Conservation (phyloP, 352 stramenopile genomes). For the Phytophthora pluvialis region DNA sequence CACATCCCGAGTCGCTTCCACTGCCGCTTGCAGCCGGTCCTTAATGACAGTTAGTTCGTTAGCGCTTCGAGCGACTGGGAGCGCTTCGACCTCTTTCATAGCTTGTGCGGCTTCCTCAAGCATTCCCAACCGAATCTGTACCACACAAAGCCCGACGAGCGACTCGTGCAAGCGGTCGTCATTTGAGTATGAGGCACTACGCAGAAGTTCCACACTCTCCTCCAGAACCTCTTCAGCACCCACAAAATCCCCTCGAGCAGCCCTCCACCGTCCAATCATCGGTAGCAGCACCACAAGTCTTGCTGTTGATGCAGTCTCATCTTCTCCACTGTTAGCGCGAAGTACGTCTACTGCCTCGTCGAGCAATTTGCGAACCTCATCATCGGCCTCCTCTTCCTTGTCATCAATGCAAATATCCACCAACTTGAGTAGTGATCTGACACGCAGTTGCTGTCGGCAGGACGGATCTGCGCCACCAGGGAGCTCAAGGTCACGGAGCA, state of each 20-base stretch:
- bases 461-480: slow-evolving; percentile 32
- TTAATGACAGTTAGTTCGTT: slow-evolving; percentile 53
- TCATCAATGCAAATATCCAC: slow-evolving; percentile 34
- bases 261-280: slow-evolving; percentile 41
- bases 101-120: slow-evolving; percentile 35
- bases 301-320: slow-evolving; percentile 4
- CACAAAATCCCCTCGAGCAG: slow-evolving; percentile 31
- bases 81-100: slow-evolving; percentile 52
- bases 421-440: slow-evolving; percentile 27
- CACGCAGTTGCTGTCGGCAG: slow-evolving; percentile 31
- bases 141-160: slow-evolving; percentile 62
- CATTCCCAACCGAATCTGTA: slow-evolving; percentile 56
- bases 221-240: slow-evolving; percentile 43
- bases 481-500: slow-evolving; percentile 29
- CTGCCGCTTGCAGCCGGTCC: slow-evolving; percentile 37
- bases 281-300: slow-evolving; percentile 33
- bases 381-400: slow-evolving; percentile 28
- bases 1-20: slow-evolving; percentile 7
- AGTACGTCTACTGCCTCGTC: slow-evolving; percentile 38
- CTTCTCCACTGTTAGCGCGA: slow-evolving; percentile 17
- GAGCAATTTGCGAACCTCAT: slow-evolving; percentile 38
- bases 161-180: slow-evolving; percentile 48
- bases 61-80: slow-evolving; percentile 36
- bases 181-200: slow-evolving; percentile 8
- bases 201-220: slow-evolving; percentile 37